A percentile compares a stretch with the other conserved stretches of the same genome.
These are phyloP conservation scores for Sesbania bispinosa DNA, from an alignment of 306 rosid genomes.

Conservation along the genomic window DNA sequence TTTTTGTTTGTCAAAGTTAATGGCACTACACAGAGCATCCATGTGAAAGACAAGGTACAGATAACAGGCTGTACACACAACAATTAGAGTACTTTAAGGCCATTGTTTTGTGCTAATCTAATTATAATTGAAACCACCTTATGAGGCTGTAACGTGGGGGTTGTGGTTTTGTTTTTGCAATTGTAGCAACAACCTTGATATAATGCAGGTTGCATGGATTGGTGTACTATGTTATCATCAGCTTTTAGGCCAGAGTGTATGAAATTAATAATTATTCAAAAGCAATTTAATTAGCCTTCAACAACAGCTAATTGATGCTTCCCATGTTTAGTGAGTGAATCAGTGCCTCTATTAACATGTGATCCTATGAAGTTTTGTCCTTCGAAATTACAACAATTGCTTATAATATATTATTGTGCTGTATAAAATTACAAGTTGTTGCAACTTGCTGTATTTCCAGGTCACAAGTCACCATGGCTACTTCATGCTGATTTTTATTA, in stretches of 20 bases:
- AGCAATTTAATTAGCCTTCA: not conserved
- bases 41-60: conserved; percentile 16
- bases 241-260: not conserved
- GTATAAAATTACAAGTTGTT: not conserved
- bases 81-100: conserved; percentile 10
- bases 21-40: conserved; percentile 9
- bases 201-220: not conserved
- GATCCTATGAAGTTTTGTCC: conserved; percentile 5
- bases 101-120: not conserved
- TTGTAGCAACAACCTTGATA: conserved; percentile 15
- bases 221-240: not conserved
- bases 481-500: not conserved
- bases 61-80: conserved; percentile 19
- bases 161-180: conserved; percentile 16
- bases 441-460: not conserved
- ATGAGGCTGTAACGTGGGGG: conserved; percentile 5
- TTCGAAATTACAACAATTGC: not conserved
- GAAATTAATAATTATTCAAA: conserved; percentile 9
- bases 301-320: not conserved
- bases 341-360: conserved; percentile 20
- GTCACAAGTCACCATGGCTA: not conserved
- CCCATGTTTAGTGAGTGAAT: conserved; percentile 10
- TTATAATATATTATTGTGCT: not conserved
- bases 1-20: not conserved
- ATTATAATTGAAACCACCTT: not conserved